These are phyloP conservation scores for Monosporozyma unispora DNA, from an alignment of 805 yeast genomes.

Conservation along the genomic window DNA sequence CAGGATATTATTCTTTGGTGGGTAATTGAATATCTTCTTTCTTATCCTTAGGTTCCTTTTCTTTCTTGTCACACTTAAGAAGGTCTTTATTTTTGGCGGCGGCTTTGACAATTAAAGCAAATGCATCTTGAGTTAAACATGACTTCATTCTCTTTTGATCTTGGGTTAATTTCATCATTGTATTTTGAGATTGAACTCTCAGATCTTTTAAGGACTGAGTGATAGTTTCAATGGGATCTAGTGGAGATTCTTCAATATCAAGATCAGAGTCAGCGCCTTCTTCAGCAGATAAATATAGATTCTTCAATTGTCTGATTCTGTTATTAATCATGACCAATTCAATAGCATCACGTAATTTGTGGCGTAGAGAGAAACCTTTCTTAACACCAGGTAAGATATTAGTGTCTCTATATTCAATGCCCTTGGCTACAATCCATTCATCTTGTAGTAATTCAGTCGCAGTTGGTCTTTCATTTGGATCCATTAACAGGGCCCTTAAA, in stretches of 20 bases:
- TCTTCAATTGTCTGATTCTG: conserved; percentile 62
- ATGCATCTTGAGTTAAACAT: conserved; percentile 42
- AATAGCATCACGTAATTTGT: conserved; percentile 76
- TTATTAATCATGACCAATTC: conserved; percentile 77
- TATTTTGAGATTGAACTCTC: conserved; percentile 7
- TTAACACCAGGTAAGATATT: conserved; percentile 78
- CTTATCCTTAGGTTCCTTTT: conserved; percentile 10
- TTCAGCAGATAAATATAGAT: conserved; percentile 41
- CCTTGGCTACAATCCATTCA: conserved; percentile 60
- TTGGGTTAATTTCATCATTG: conserved; percentile 6
- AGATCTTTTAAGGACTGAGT: conserved; percentile 13
- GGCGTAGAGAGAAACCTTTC: conserved; percentile 75
- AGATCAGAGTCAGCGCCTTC: conserved; percentile 34
- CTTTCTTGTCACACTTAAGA: conserved; percentile 11
- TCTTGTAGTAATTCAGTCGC: conserved; percentile 55
- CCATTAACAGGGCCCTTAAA: conserved; percentile 54
- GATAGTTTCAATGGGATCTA: conserved; percentile 15
- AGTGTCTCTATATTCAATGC: conserved; percentile 35
- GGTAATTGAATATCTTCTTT: neutral
- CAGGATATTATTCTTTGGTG: neutral
- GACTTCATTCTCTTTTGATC: conserved; percentile 28
- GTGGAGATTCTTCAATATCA: conserved; percentile 23
- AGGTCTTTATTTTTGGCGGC: conserved; percentile 52
- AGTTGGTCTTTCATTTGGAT: conserved; percentile 63
- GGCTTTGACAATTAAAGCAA: conserved; percentile 62